Base-by-base conservation (phyloP, 495 filamentous ascomycete genomes). In the Hyaloscypha variabilis region DNA sequence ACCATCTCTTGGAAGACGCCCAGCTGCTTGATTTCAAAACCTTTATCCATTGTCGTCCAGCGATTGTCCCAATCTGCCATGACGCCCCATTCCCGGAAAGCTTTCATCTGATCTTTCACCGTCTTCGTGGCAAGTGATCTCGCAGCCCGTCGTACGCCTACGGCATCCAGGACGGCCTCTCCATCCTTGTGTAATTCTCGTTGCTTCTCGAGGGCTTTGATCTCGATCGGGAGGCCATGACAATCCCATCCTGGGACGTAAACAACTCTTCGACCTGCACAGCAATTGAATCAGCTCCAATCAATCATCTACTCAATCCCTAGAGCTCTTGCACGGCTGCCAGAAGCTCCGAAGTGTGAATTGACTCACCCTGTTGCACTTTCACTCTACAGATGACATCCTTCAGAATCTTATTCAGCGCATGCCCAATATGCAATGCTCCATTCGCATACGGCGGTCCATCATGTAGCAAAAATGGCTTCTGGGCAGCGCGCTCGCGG, bases 221-320 rank as follows among this genome's bases (percentile, higher is more conserved):
- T 80, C 81, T 99, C 95, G 77, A 99, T 99, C 8, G 95, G 95
- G 59, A 99, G 82, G 6, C 95, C 95, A 80, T 99, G 95, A 71
- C 95, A 99, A 76, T 99, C 95, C 96, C 96, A 99, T 31, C 95
- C 96, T 4, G 95, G 95, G 5, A 94, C 81, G 74, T 94, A 99
- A n/a, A 88, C 83, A 34, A 98, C 85, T 50, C 86, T 66, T 25
- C 64, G 60, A 46, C 71, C 71, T 73, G 39, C 8, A 54, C 3
- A 28, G 13, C 8, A 28, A 26, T n/a, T 24, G 49, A 10, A 39
- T 59, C 30, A 64, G 66, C 54, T 39, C 34, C 10, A 28, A 51
- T 46, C 24, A 1, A 8, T 23, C 17, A 8, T 24, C 3, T 24
- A 8, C 25, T n/a, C 10, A 49, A 3, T 21, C 25, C 36, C 26